Conservation (phyloP, 331 rosid species). For the Spiraea crenata region DNA sequence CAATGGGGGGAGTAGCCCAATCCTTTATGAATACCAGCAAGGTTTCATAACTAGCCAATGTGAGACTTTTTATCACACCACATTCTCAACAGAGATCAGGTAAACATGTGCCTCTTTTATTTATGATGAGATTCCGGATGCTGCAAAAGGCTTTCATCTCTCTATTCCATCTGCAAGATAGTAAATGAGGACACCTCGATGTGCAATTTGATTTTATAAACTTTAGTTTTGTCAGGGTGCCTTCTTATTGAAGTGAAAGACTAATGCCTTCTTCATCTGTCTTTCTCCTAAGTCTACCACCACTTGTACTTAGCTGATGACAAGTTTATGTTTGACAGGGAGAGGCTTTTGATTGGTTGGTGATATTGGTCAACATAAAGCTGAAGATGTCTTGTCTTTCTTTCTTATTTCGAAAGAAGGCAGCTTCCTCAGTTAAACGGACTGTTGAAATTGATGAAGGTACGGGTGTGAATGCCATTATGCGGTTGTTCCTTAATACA, state of each 20-base stretch:
- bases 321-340: constrained; percentile 34
- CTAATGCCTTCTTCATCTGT: background rate
- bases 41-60: no score
- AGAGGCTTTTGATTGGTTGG: constrained; percentile 32
- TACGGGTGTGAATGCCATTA: constrained; percentile 18
- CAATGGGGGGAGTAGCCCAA: no score
- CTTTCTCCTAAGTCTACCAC: background rate
- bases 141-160: background rate
- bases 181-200: constrained; percentile 3
- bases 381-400: constrained; percentile 62
- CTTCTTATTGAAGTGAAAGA: background rate
- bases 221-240: background rate
- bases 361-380: constrained; percentile 21
- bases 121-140: background rate
- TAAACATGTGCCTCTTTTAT: background rate
- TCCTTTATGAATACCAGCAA: no score
- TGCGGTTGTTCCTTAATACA: background rate
- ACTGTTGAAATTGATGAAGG: constrained; percentile 43
- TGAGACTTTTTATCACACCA: no score
- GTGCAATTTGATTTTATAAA: background rate
- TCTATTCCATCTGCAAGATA: background rate
- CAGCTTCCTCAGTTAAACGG: constrained; percentile 27
- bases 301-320: constrained; percentile 6
- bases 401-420: constrained; percentile 32
- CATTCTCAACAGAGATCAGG: no score